These are phyloP conservation scores for Prunus yedoensis DNA, from an alignment of 331 rosid species.

Conservation along the genomic window DNA sequence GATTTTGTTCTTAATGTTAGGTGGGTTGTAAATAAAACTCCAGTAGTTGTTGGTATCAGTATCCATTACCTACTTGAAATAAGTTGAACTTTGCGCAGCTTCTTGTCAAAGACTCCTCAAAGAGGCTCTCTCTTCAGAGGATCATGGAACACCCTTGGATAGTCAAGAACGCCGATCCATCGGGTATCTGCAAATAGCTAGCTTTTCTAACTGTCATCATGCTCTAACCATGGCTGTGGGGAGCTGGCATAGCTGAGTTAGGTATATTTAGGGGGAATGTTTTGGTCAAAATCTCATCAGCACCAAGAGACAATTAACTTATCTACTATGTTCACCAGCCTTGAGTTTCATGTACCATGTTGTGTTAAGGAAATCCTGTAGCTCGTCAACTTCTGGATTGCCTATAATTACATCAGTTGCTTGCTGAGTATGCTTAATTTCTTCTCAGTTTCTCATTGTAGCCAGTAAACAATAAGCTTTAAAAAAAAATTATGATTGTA, in stretches of 20 bases:
- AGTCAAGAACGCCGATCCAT: constrained; percentile 59
- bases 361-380: neutral
- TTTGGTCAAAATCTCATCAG: neutral
- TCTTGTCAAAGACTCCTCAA: constrained; percentile 71
- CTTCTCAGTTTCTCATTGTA: neutral
- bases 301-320: constrained; percentile 3
- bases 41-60: neutral
- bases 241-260: constrained; percentile 1
- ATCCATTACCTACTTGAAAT: neutral
- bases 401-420: neutral
- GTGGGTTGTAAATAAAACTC: neutral
- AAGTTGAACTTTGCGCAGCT: constrained; percentile 49
- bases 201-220: constrained; percentile 8
- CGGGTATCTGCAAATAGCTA: constrained; percentile 43
- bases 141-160: constrained; percentile 91
- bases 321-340: neutral
- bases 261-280: constrained; percentile 9
- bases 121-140: constrained; percentile 75
- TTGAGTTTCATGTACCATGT: neutral
- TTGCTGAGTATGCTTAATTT: neutral
- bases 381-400: neutral
- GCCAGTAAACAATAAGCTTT: neutral
- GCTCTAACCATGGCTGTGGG: constrained; percentile 8
- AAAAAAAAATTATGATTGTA: neutral
- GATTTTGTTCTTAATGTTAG: neutral